Base-by-base conservation (phyloP, 2,329 filamentous ascomycete species). In the Verticillium klebahnii region DNA sequence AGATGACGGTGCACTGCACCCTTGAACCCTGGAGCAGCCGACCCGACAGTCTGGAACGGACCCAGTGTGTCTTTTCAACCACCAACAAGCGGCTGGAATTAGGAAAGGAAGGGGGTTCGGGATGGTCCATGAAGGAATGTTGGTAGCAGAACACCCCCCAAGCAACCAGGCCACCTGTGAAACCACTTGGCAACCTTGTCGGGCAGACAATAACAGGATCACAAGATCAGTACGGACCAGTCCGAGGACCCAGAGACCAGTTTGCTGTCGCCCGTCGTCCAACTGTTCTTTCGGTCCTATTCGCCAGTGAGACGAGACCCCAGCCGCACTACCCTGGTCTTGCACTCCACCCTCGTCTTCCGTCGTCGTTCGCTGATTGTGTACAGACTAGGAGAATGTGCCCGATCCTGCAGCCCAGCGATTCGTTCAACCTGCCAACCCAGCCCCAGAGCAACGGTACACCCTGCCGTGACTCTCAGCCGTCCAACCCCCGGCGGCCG, bases 1-100 rank as follows among this genome's bases (percentile, higher is more conserved):
- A 52, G 45, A 52, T 8, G 9, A 52, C 23, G 19, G 45, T 19
- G 45, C 45, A 52, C 19, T 58, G 39, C 37, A 58, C 25, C 57
- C 57, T 40, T 58, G 57, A 58, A 58, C 57, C 57, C 45, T 58
- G 14, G 45, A 25, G 17, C 57, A 15, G 15, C 23, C 36, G 57
- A 58, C 57, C 57, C 57, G 57, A 58, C 57, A 58, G 57, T 50
- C 17, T 58, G 57, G 57, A 17, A 50, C 57, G 39, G 57, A 40
- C 34, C 57, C 57, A 36, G 14, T 40, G 45, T 23, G 45, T 52
- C 11, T 12, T 19, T 12, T 5, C 45, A 52, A 52, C 19, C 45
- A 52, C 45, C 45, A 52, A 52, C 45, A 52, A 9, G 45, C 19
- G 45, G 45, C 45, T 52, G 45, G 19, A 52, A 12, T 6, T 6